Conservation (phyloP, 257 asterid genomes). For the Buddleja alternifolia region DNA sequence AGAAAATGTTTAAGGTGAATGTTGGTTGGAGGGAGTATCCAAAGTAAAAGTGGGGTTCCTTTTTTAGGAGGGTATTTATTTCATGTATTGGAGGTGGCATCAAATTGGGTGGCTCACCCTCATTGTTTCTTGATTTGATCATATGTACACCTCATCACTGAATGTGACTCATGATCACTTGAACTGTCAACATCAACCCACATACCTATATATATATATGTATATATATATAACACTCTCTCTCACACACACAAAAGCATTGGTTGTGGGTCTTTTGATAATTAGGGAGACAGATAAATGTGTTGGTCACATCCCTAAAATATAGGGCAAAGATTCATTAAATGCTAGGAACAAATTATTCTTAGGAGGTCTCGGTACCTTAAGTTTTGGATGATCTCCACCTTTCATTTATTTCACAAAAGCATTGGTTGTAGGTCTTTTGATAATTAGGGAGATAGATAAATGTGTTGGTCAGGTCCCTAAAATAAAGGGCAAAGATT, state of each 20-base stretch:
- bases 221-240: background rate
- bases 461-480: constrained; percentile 36
- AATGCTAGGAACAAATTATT: background rate
- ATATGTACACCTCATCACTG: constrained; percentile 31
- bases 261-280: background rate
- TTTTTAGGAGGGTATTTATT: background rate
- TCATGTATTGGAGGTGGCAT: constrained; percentile 24
- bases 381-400: too few species aligned
- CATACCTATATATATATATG: background rate
- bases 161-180: constrained; percentile 40
- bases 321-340: constrained; percentile 25
- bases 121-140: constrained; percentile 36
- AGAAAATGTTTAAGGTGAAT: background rate
- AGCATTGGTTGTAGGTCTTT: constrained; percentile 1
- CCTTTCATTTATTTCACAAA: too few species aligned
- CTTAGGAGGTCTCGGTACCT: too few species aligned
- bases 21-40: background rate
- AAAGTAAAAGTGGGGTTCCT: background rate
- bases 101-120: constrained; percentile 21
- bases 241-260: constrained; percentile 4
- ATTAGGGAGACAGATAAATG: constrained; percentile 1
- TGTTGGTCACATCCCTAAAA: constrained; percentile 38
- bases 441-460: constrained; percentile 5
- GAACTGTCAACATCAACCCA: constrained; percentile 39
- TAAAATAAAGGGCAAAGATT: constrained; percentile 27